Conservation (phyloP, 2,329 filamentous ascomycete genomes). For the Cytospora schulzeri region DNA sequence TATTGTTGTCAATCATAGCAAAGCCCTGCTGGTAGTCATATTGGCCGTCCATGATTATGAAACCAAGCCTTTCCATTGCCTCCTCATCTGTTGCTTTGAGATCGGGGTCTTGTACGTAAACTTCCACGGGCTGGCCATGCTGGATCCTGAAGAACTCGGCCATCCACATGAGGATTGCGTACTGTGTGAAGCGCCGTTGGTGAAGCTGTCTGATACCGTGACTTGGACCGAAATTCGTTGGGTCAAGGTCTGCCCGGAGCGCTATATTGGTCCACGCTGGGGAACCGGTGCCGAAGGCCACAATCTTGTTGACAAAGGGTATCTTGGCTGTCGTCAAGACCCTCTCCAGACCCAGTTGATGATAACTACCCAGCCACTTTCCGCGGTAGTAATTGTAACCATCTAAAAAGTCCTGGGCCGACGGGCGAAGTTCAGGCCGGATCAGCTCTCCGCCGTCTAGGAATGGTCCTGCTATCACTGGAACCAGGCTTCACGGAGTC, state of each 20-base stretch:
- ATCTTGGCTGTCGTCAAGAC: not conserved
- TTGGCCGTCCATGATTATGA: not conserved
- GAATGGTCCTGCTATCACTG: not conserved
- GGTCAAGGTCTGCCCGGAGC: not conserved
- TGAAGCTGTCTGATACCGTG: not conserved
- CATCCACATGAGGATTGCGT: not conserved
- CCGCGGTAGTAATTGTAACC: not conserved
- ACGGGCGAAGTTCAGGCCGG: fast-evolving
- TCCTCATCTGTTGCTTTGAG: not conserved
- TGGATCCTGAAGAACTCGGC: not conserved
- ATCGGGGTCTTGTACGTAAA: not conserved
- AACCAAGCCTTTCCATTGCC: not conserved
- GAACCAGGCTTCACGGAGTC: not conserved
- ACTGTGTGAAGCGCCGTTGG: not conserved
- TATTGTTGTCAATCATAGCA: not conserved
- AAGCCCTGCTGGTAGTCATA: not conserved
- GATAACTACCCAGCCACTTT: not conserved
- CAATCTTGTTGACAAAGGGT: not conserved
- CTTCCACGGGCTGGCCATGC: not conserved
- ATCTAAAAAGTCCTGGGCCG: not conserved
- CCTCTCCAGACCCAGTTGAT: not conserved
- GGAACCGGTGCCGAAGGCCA: not conserved
- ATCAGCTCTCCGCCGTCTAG: not conserved
- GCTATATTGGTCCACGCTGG: not conserved
- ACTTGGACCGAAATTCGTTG: not conserved